Evolutionary conservation across 2,329 filamentous ascomycete genomes (phyloP), one percentile per base, ranked within the genome.

Genomic region (Fusarium buxicola): DNA sequence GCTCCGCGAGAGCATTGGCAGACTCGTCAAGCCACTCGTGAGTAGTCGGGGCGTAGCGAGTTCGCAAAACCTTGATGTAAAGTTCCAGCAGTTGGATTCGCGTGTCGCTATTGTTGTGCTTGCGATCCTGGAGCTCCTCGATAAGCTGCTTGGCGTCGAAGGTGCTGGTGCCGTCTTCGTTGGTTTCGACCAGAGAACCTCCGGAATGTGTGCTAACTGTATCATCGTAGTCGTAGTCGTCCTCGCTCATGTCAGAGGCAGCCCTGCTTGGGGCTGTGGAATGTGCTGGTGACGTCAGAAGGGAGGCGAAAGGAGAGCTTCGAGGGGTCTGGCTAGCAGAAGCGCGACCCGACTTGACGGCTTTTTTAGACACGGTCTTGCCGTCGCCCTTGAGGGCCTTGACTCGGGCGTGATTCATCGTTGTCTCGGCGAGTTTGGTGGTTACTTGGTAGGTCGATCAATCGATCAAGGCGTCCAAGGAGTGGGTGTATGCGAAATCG

Each of bases 281-380:
- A 54, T 80, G 83, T 10, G 79, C 79, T 15, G 86, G 85, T 39
- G 87, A 89, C 55, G 81, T 81, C 35, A 80, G 74, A 7, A 85
- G 80, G 7, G 88, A 90, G 63, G 78, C 81, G 25, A 80, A 79
- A 38, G 87, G 86, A 13, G 87, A 90, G 28, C 80, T 80, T 54
- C 82, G 80, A 30, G 85, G 84, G 2, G 88, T 89, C 55, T 78
- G 79, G 40, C 78, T 79, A 52, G 82, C 83, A 6, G 86, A 89
- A n/a, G 81, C 82, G 27, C 83, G 80, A n/a, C 83, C 82, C 4
- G 82, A 84, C 59, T 84, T 83, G 36, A 81, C 80, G 18, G 88
- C 87, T 75, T 92, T 92, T 69, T 83, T 84, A 41, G 90, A 92
- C 30, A 86, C 77, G 13, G 89, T 92, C 80, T 92, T 92, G 73